A percentile compares a stretch with the other conserved stretches of the same genome.
Evolutionary conservation across 176 grass and related monocot genomes (phyloP).

Genomic region (Stipa capillata): DNA sequence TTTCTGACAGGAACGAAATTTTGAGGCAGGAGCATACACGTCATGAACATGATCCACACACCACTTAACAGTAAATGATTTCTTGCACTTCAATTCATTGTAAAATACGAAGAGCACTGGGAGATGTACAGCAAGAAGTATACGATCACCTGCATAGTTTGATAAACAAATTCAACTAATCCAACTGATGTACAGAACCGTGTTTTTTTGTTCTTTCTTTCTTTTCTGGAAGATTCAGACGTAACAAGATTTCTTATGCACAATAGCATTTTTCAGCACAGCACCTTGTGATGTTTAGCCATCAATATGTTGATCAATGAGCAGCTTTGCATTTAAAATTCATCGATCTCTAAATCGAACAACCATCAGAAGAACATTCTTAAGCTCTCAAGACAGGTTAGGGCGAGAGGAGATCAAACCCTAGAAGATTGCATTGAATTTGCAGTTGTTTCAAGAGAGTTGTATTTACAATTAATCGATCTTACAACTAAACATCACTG

Average conservation of each 20-base stretch:
- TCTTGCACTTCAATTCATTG: not conserved
- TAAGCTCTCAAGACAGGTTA: not conserved
- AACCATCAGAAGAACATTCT: too few species aligned
- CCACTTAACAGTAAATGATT: not conserved
- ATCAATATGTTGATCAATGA: not conserved
- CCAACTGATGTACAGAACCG: too few species aligned
- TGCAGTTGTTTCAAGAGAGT: not conserved
- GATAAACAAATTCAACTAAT: too few species aligned
- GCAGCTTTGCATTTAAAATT: not conserved
- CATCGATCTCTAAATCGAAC: too few species aligned
- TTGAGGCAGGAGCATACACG: not conserved
- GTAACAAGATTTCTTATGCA: not conserved
- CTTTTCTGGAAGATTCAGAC: not conserved
- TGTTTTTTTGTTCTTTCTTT: too few species aligned
- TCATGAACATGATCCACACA: not conserved
- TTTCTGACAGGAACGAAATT: not conserved
- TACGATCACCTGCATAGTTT: not conserved
- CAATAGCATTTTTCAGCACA: not conserved
- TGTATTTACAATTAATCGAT: not conserved
- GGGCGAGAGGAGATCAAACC: not conserved
- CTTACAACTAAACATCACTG: not conserved
- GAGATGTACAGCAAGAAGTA: conserved; percentile 3
- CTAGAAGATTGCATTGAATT: not conserved
- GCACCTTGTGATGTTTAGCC: not conserved
- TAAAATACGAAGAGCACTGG: not conserved